Percentiles rank a stretch among this genome's conserved stretches.
These are phyloP conservation scores for Beauveria pseudobassiana DNA, from an alignment of 2,329 filamentous ascomycete species.

Conservation along the genomic window DNA sequence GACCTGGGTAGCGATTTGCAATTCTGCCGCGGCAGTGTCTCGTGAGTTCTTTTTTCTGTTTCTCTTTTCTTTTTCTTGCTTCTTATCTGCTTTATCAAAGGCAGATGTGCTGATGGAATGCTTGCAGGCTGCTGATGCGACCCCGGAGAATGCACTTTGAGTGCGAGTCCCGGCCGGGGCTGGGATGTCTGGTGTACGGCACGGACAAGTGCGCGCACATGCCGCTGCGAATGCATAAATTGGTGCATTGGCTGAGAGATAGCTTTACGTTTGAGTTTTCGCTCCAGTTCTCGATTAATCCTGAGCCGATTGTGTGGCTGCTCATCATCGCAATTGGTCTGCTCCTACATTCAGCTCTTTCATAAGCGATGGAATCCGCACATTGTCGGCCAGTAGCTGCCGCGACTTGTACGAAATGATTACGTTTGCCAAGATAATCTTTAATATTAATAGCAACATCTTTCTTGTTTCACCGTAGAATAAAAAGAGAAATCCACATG, in stretches of 20 bases:
- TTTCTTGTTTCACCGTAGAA: no score
- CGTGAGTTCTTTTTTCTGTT: constrained; percentile 31
- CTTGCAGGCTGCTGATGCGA: constrained; percentile 46
- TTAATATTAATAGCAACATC: no score
- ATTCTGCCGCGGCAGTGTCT: constrained; percentile 54
- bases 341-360: no score
- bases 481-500: no score
- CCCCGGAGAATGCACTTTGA: constrained; percentile 52
- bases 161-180: constrained; percentile 49
- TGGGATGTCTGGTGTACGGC: constrained; percentile 48
- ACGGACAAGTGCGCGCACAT: constrained; percentile 40
- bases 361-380: no score
- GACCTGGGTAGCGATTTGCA: constrained; percentile 51
- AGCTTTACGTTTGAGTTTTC: constrained; percentile 40
- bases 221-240: constrained; percentile 34
- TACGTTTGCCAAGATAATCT: no score
- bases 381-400: no score
- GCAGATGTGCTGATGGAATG: neutral
- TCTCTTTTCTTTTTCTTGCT: neutral
- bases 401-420: no score
- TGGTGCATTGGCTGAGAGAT: constrained; percentile 36
- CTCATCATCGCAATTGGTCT: no score
- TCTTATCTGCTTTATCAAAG: no score
- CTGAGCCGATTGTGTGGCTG: no score
- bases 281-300: constrained; percentile 10